Percentiles rank a stretch among this genome's conserved stretches.
phyloP scores from a whole-genome alignment of 331 rosid genomes.

The Acacia pycnantha region DNA sequence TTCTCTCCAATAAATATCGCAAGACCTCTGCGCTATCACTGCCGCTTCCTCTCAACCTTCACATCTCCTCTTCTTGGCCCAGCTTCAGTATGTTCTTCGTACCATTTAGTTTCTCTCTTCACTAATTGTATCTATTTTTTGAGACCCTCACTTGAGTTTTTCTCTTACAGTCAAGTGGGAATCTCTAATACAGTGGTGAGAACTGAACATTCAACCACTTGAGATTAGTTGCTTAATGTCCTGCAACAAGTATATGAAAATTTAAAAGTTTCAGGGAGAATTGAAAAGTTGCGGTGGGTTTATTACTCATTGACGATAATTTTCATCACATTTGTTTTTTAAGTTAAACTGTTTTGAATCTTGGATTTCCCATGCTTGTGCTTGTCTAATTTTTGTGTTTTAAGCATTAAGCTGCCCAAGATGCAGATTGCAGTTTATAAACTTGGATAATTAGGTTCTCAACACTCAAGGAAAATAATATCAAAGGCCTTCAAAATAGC shows the following conservation, averaged over 20 bases:
- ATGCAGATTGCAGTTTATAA: background rate
- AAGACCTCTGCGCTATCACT: constrained; percentile 17
- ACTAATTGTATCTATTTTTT: background rate
- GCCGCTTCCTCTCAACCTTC: constrained; percentile 14
- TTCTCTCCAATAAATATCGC: background rate
- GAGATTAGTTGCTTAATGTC: background rate
- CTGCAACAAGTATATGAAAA: background rate
- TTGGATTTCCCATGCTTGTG: background rate
- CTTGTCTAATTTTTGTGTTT: background rate
- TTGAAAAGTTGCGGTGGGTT: background rate
- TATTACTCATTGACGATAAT: background rate
- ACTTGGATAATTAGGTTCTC: background rate
- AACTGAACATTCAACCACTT: background rate
- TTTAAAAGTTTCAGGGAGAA: background rate
- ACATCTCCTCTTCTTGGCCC: constrained; percentile 6
- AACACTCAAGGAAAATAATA: background rate
- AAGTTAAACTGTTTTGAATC: background rate
- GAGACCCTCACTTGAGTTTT: background rate
- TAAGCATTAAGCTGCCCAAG: background rate
- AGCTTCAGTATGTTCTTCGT: constrained; percentile 26
- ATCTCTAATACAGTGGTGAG: background rate
- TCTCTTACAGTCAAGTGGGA: background rate
- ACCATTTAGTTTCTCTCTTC: background rate
- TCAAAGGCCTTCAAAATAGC: background rate
- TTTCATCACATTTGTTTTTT: background rate